Base-by-base conservation (phyloP, 306 rosid genomes). In the Trichosanthes truncata region DNA sequence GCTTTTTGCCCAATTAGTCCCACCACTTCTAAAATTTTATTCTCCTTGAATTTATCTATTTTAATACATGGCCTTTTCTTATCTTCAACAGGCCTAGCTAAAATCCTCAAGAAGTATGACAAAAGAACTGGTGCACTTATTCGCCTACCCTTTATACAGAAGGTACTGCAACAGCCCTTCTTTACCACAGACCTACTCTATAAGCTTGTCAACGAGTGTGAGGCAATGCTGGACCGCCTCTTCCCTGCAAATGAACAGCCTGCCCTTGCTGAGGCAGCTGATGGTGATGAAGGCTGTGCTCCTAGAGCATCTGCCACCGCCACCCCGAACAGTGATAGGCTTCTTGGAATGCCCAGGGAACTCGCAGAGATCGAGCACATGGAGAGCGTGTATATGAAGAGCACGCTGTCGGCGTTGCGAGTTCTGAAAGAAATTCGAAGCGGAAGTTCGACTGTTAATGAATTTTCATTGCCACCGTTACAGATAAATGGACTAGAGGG, bases 121-220 rank as follows among this genome's bases (percentile, higher is more conserved):
- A 96, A 96, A 85, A 87, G 99, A 87, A 96, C 99, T 9, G 99
- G 99, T 38, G 98, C 98, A 51, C 96, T 96, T 51, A 93, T 91
- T 77, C 99, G 99, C 67, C 77, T 96, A 88, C 98, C 99, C 79
- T 96, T 93, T 84, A 96, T 96, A 78, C 97, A 91, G 84, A 96
- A 88, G 87, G 99, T 96, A 76, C 80, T 96, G 84, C 98, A 89
- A 29, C 96, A 96, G 83, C 98, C 99, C 80, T 96, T 96, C 90
- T 93, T 91, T 77, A 96, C 96, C 68, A 93, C 92, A 3, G 99
- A 96, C 83, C 84, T 96, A 91, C 91, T 96, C 76, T 90, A 87
- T 87, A 96, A 96, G 89, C 97, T 96, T 46, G 94, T 96, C 76
- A 96, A 96, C 84, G 96, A 93, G 89, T 96, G 99, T 41, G 99